Conservation (phyloP, 352 stramenopile species). For the Phytophthora ramorum region DNA sequence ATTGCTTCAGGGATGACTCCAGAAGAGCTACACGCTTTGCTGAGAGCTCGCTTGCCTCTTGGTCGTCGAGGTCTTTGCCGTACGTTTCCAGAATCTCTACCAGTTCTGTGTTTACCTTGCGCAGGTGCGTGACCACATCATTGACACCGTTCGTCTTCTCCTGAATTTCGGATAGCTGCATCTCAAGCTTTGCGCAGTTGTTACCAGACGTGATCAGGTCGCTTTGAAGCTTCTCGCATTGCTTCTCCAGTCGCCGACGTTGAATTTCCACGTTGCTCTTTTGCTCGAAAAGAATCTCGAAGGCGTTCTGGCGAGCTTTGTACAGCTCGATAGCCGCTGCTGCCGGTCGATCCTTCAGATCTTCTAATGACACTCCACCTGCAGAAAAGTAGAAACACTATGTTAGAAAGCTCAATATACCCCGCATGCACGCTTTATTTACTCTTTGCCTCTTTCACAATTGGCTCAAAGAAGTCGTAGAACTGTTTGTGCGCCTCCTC, state of each 20-base stretch:
- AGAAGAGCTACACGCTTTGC: conserved; percentile 48
- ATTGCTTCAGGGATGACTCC: conserved; percentile 57
- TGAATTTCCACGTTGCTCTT: conserved; percentile 63
- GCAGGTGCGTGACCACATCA: conserved; percentile 52
- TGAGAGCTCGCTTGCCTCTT: conserved; percentile 31
- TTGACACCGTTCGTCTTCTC: conserved; percentile 46
- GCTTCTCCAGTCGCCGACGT: conserved; percentile 52
- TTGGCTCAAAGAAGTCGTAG: conserved; percentile 52
- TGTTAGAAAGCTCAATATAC: conserved; percentile 2
- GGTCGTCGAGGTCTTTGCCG: conserved; percentile 54
- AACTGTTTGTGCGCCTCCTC: conserved; percentile 57
- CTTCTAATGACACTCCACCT: conserved; percentile 51
- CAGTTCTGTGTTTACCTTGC: conserved; percentile 64
- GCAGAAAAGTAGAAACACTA: conserved; percentile 8
- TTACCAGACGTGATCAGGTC: conserved; percentile 54
- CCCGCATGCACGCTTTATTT: conserved; percentile 3
- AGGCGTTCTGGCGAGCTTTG: conserved; percentile 62
- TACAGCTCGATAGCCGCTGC: conserved; percentile 61
- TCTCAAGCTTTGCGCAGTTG: conserved; percentile 56
- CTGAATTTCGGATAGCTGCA: conserved; percentile 52
- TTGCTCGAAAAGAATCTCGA: conserved; percentile 66
- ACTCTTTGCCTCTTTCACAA: conserved; percentile 59
- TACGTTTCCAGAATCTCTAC: conserved; percentile 73
- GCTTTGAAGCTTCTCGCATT: conserved; percentile 57
- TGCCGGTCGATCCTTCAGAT: conserved; percentile 54